Percentiles rank a stretch among this genome's conserved stretches.
Evolutionary conservation across 1,284 basidiomycete genomes (phyloP).

Genomic region (Rhodotorula sp.): DNA sequence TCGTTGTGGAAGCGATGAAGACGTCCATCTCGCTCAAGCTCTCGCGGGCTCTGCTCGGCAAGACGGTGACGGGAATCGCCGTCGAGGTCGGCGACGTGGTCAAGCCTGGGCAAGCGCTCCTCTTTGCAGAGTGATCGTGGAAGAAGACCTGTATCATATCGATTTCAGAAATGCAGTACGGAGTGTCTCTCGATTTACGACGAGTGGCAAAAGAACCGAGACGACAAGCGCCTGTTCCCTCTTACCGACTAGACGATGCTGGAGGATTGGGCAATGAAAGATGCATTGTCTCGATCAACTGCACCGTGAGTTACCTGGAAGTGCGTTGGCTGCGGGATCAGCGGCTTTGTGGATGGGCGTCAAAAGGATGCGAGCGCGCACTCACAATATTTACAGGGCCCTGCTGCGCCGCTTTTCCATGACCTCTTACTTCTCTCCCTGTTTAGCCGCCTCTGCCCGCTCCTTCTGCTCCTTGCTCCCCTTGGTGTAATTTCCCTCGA

Average conservation of each 20-base stretch:
- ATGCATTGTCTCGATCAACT: not conserved
- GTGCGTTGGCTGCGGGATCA: too few species aligned
- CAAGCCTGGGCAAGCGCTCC: conserved; percentile 18
- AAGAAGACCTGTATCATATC: not conserved
- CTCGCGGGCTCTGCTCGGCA: conserved; percentile 11
- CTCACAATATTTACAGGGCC: not conserved
- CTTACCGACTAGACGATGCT: not conserved
- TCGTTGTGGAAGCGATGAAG: conserved; percentile 63
- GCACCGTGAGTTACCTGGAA: too few species aligned
- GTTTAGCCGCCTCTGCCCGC: conserved; percentile 5
- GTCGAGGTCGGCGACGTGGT: conserved; percentile 22
- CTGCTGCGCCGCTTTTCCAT: not conserved
- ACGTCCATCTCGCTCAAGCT: conserved; percentile 55
- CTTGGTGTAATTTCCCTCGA: conserved; percentile 16
- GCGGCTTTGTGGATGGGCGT: too few species aligned
- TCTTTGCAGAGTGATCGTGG: conserved; percentile 14
- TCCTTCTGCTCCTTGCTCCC: conserved; percentile 11
- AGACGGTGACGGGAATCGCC: conserved; percentile 17
- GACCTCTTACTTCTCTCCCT: conserved; percentile 3
- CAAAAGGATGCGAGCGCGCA: too few species aligned
- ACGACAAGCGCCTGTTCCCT: too few species aligned
- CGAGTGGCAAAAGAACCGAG: not conserved
- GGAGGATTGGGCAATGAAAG: too few species aligned
- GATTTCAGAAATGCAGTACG: not conserved
- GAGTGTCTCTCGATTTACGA: not conserved